Evolutionary conservation across 2,329 filamentous ascomycete genomes (phyloP).

Genomic region (Fusarium sp.): DNA sequence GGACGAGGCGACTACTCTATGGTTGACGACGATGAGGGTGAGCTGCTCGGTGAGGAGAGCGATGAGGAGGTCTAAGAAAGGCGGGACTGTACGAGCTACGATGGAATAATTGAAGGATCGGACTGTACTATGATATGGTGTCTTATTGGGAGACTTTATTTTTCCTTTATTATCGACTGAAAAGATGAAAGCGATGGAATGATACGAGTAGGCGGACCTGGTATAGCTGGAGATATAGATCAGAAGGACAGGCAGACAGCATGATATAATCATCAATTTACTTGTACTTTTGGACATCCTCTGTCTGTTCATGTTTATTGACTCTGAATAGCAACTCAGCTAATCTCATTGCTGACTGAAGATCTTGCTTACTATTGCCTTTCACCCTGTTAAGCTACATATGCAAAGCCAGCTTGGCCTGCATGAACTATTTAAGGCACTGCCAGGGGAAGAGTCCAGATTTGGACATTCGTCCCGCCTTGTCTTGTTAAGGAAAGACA

Average conservation of each 20-base stretch:
- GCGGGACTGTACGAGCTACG: conserved; percentile 36
- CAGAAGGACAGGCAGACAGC: conserved; percentile 14
- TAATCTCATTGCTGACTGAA: not conserved
- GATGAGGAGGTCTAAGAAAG: conserved; percentile 80
- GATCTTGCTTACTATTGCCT: conserved; percentile 18
- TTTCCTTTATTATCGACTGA: conserved; percentile 25
- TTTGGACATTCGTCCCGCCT: conserved; percentile 8
- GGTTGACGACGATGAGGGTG: conserved; percentile 94
- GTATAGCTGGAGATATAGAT: conserved; percentile 29
- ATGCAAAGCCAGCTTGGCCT: conserved; percentile 14
- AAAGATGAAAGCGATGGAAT: conserved; percentile 28
- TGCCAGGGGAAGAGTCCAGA: conserved; percentile 12
- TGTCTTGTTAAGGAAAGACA: conserved; percentile 12
- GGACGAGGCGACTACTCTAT: conserved; percentile 89
- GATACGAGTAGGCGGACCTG: conserved; percentile 3
- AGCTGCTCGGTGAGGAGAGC: conserved; percentile 92
- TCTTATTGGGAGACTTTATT: conserved; percentile 17
- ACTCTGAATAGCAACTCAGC: not conserved
- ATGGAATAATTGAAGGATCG: conserved; percentile 13
- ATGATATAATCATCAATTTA: conserved; percentile 23
- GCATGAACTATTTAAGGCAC: conserved; percentile 28
- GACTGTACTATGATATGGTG: conserved; percentile 34
- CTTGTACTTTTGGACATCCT: conserved; percentile 12
- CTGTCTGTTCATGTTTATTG: not conserved
- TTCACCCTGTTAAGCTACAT: not conserved